Percentiles rank a stretch among this genome's conserved stretches.
phyloP scores from a whole-genome alignment of 805 yeast genomes.

The Lipomyces kockii region DNA sequence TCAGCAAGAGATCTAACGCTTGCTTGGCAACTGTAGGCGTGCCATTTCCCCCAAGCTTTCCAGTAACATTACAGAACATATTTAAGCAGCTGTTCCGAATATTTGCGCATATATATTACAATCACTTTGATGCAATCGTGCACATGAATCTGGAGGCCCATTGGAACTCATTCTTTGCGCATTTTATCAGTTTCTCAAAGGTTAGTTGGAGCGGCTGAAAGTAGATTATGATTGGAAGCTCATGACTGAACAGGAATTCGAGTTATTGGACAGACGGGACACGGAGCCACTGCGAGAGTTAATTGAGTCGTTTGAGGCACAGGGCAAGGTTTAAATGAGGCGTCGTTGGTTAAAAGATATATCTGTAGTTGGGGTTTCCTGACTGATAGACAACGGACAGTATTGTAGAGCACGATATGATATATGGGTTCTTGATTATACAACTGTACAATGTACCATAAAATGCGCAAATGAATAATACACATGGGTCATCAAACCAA shows the following conservation, averaged over 20 bases:
- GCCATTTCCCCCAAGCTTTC: conserved; percentile 86
- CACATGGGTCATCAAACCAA: neutral
- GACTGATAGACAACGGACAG: neutral
- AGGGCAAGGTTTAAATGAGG: conserved; percentile 61
- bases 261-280: conserved; percentile 76
- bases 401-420: neutral
- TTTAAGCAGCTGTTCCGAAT: conserved; percentile 91
- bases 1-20: neutral
- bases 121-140: conserved; percentile 91
- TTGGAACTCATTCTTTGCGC: conserved; percentile 97
- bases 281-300: conserved; percentile 76
- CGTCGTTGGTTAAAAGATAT: neutral
- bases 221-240: neutral
- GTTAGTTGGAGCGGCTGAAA: conserved; percentile 4
- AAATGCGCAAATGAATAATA: neutral
- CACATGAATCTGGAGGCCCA: conserved; percentile 94
- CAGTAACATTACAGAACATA: conserved; percentile 82
- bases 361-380: neutral
- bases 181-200: conserved; percentile 82
- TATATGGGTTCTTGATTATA: neutral
- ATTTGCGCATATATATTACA: conserved; percentile 92
- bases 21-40: conserved; percentile 38
- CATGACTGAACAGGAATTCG: conserved; percentile 57
- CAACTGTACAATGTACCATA: conserved; percentile 1
- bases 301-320: conserved; percentile 78